A percentile compares a stretch with the other conserved stretches of the same genome.
Evolutionary conservation across 768 basidiomycete genomes (phyloP).

Genomic region (Sutorius australiensis): DNA sequence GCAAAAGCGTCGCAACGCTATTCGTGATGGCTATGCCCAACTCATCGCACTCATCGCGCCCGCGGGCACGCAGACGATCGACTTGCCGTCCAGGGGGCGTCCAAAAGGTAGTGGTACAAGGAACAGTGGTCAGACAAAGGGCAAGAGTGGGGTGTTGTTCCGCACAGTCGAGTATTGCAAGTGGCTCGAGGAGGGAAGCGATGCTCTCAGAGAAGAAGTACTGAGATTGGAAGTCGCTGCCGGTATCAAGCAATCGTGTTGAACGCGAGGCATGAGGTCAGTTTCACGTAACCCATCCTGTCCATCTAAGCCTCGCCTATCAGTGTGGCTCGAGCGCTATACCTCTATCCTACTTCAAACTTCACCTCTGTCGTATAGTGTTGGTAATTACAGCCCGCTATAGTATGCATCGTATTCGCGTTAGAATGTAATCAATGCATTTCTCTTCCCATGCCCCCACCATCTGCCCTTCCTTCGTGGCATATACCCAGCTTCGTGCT

Average conservation of each 20-base stretch:
- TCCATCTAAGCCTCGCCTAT: not conserved
- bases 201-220: constrained; percentile 68
- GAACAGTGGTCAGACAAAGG: constrained; percentile 68
- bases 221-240: constrained; percentile 62
- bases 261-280: constrained; percentile 12
- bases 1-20: constrained; percentile 89
- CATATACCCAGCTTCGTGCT: constrained; percentile 54
- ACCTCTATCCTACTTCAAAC: not conserved
- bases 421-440: not conserved
- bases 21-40: constrained; percentile 86
- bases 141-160: constrained; percentile 87
- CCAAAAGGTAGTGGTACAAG: constrained; percentile 73
- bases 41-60: constrained; percentile 78
- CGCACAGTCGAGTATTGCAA: constrained; percentile 81
- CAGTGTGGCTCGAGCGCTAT: not conserved
- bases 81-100: constrained; percentile 72
- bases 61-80: constrained; percentile 66
- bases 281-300: not conserved
- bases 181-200: constrained; percentile 83
- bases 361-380: not conserved
- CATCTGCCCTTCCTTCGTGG: constrained; percentile 36
- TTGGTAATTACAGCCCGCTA: constrained; percentile 3
- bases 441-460: constrained; percentile 21
- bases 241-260: constrained; percentile 37
- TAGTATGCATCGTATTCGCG: not conserved